Evolutionary conservation across 176 grass and related monocot species (phyloP).

Genomic region (Zea mays): DNA sequence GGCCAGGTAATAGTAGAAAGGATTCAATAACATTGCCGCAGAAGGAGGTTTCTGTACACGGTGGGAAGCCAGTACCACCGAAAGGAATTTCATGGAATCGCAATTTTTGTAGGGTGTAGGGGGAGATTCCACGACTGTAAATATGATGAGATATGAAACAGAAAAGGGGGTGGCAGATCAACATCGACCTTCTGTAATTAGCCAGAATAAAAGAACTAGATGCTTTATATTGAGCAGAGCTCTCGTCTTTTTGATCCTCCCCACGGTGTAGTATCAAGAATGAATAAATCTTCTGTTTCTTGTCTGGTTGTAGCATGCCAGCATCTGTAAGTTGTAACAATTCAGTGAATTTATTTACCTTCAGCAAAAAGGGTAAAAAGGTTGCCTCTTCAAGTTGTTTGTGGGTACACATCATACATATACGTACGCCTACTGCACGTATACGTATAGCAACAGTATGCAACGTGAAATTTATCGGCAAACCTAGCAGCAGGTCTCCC

Average conservation of each 20-base stretch:
- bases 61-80: slow-evolving; percentile 74
- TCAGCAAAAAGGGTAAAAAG: background rate
- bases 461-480: background rate
- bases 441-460: background rate
- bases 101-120: slow-evolving; percentile 69
- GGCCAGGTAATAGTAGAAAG: slow-evolving; percentile 26
- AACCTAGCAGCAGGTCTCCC: no score
- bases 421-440: background rate
- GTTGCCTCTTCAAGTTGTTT: background rate
- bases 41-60: slow-evolving; percentile 42
- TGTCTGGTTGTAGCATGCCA: background rate
- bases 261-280: background rate
- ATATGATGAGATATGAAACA: slow-evolving; percentile 73
- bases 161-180: slow-evolving; percentile 16
- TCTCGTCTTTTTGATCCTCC: slow-evolving; percentile 20
- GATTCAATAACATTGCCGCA: slow-evolving; percentile 46
- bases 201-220: slow-evolving; percentile 41
- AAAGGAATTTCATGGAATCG: slow-evolving; percentile 41
- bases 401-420: background rate
- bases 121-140: slow-evolving; percentile 60
- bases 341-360: background rate
- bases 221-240: slow-evolving; percentile 36
- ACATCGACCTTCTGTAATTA: slow-evolving; percentile 38
- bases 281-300: slow-evolving; percentile 7
- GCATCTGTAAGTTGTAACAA: background rate